Conservation (phyloP, 2,329 filamentous ascomycete species). For the Apiospora kogelbergensis region DNA sequence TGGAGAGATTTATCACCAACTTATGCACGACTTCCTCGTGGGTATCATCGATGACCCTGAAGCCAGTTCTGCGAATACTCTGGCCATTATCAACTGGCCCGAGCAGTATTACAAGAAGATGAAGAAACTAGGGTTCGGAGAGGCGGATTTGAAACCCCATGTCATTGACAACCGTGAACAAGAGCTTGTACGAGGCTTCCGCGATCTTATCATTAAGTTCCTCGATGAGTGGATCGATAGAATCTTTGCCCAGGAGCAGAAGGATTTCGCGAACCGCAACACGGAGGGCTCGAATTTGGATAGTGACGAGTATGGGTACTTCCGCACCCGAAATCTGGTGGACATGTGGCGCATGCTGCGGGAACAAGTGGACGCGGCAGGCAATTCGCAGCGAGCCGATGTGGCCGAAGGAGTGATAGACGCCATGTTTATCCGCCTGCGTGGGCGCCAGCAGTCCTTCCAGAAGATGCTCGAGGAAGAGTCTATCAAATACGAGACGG, state of each 20-base stretch:
- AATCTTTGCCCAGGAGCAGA: conserved; percentile 80
- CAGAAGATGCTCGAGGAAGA: conserved; percentile 88
- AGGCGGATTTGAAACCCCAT: conserved; percentile 77
- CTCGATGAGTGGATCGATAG: conserved; percentile 98
- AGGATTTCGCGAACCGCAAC: conserved; percentile 76
- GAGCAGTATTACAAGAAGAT: conserved; percentile 97
- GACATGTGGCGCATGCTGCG: conserved; percentile 98
- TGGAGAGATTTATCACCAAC: conserved; percentile 82
- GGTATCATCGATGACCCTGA: conserved; percentile 80
- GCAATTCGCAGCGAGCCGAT: conserved; percentile 80
- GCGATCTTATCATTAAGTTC: conserved; percentile 90
- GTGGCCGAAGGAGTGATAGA: conserved; percentile 95
- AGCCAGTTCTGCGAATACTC: conserved; percentile 80
- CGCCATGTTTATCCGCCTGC: conserved; percentile 88
- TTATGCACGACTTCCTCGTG: conserved; percentile 94
- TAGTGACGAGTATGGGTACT: conserved; percentile 83
- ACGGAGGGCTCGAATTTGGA: conserved; percentile 76
- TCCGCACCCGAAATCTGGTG: conserved; percentile 86
- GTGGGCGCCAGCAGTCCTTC: conserved; percentile 80
- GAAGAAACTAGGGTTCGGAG: conserved; percentile 79
- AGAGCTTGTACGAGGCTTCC: conserved; percentile 91
- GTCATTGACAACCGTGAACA: conserved; percentile 87
- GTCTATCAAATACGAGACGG: conserved; percentile 67
- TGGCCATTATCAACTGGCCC: conserved; percentile 92
- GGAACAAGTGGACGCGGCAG: conserved; percentile 85